phyloP scores from a whole-genome alignment of 2,329 filamentous ascomycete genomes.

The Pseudogymnoascus sp. region DNA sequence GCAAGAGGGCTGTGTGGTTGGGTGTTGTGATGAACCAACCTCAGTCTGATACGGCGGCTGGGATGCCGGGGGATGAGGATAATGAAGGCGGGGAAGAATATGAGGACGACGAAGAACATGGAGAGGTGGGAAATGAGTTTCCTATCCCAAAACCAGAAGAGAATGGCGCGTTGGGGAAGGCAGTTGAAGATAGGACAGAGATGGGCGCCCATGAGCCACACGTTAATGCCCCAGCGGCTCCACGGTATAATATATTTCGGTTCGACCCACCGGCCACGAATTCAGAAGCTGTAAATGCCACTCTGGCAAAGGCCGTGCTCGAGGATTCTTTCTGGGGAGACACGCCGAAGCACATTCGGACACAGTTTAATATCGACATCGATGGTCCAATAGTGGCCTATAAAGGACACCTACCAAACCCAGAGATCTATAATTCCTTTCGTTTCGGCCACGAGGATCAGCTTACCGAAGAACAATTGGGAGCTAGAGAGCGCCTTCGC shows the following conservation, averaged over 20 bases:
- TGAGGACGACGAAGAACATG: slow-evolving; percentile 13
- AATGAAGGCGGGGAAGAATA: slow-evolving; percentile 26
- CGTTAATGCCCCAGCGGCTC: background rate
- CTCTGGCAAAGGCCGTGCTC: background rate
- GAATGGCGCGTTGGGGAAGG: slow-evolving; percentile 21
- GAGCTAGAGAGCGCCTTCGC: background rate
- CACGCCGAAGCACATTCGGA: background rate
- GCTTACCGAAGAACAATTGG: background rate
- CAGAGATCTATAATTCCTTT: background rate
- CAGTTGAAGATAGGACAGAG: slow-evolving; percentile 21
- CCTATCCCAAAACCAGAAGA: slow-evolving; percentile 16
- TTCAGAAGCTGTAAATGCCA: background rate
- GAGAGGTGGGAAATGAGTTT: background rate
- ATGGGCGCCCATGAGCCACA: background rate
- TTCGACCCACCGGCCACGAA: background rate
- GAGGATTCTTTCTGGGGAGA: background rate
- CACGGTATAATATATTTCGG: background rate
- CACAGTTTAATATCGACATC: background rate
- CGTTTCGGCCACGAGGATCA: background rate
- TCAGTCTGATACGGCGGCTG: slow-evolving; percentile 32
- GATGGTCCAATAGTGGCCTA: background rate
- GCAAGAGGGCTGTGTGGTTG: slow-evolving; percentile 63
- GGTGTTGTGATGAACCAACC: slow-evolving; percentile 30
- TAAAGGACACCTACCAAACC: background rate
- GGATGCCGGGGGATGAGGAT: slow-evolving; percentile 36